phyloP scores from a whole-genome alignment of 1,284 basidiomycete genomes.

The Hemileia vastatrix region DNA sequence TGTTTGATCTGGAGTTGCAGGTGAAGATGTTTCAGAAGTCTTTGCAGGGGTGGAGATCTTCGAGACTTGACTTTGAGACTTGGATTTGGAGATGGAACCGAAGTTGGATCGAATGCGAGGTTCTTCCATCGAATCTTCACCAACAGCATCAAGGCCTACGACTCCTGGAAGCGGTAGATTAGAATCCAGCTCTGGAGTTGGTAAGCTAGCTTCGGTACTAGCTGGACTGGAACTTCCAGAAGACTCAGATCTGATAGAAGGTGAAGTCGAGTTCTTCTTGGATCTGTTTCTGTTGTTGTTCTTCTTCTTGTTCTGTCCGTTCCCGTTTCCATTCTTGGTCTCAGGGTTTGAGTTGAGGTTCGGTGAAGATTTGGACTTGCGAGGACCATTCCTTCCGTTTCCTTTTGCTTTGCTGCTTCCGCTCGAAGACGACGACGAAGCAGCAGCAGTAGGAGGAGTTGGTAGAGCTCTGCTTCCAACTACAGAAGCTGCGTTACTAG shows the following conservation, averaged over 20 bases:
- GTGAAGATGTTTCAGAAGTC: constrained; percentile 1
- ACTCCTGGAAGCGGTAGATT: neutral
- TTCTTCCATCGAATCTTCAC: neutral
- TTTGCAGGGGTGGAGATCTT: neutral
- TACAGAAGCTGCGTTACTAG: neutral
- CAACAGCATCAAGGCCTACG: neutral
- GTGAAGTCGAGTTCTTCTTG: neutral
- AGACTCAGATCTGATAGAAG: neutral
- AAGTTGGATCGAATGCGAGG: neutral
- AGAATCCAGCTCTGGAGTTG: neutral
- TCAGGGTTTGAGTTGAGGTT: neutral
- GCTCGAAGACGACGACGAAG: neutral
- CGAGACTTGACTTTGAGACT: neutral
- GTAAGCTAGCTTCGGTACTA: neutral
- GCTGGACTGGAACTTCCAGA: neutral
- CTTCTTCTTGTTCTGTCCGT: neutral
- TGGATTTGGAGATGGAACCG: neutral
- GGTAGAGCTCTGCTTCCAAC: neutral
- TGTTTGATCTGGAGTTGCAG: neutral
- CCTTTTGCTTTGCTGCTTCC: neutral
- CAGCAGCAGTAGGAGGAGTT: neutral
- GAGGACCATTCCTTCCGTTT: neutral
- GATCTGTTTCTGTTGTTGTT: neutral
- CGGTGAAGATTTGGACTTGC: neutral
- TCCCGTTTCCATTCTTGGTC: neutral